Percentiles rank a stretch among this genome's conserved stretches.
Conservation (phyloP, 192 early-diverging fungal genomes). For the Backusella psychrophila region DNA sequence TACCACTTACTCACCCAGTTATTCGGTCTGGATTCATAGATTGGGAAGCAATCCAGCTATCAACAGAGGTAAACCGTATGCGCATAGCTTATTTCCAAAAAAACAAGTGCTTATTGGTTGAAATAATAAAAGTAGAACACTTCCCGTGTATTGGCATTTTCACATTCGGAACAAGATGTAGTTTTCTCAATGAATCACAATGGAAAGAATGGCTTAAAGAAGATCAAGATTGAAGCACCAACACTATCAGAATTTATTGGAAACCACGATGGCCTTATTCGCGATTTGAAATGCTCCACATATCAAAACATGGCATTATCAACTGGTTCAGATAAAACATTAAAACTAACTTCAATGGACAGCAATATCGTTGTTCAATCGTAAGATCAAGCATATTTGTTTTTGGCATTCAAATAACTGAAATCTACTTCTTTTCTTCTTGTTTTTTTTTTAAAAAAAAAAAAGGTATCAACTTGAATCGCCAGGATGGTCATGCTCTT, state of each 20-base stretch:
- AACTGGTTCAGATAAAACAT: slow-evolving; percentile 17
- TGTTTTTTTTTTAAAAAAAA: background rate
- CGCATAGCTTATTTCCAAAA: no score
- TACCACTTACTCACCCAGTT: background rate
- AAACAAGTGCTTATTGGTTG: background rate
- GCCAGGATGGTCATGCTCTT: slow-evolving; percentile 26
- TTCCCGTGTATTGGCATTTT: background rate
- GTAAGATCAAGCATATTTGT: background rate
- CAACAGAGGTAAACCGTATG: background rate
- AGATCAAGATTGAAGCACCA: slow-evolving; percentile 10
- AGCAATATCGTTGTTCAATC: slow-evolving; percentile 17
- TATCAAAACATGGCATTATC: slow-evolving; percentile 3
- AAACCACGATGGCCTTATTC: slow-evolving; percentile 14
- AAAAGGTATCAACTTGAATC: slow-evolving; percentile 5
- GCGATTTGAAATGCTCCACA: slow-evolving; percentile 17
- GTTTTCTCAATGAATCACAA: background rate
- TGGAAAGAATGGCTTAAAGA: slow-evolving; percentile 12
- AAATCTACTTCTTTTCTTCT: background rate
- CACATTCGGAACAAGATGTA: background rate
- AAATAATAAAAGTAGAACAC: background rate
- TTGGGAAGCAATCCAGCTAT: background rate
- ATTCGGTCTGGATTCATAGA: background rate
- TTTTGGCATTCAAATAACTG: background rate
- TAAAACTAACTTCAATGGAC: slow-evolving; percentile 22
- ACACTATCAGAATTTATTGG: slow-evolving; percentile 4